Base-by-base conservation (phyloP, 2,329 filamentous ascomycete genomes). In the Coniochaeta ligniaria region DNA sequence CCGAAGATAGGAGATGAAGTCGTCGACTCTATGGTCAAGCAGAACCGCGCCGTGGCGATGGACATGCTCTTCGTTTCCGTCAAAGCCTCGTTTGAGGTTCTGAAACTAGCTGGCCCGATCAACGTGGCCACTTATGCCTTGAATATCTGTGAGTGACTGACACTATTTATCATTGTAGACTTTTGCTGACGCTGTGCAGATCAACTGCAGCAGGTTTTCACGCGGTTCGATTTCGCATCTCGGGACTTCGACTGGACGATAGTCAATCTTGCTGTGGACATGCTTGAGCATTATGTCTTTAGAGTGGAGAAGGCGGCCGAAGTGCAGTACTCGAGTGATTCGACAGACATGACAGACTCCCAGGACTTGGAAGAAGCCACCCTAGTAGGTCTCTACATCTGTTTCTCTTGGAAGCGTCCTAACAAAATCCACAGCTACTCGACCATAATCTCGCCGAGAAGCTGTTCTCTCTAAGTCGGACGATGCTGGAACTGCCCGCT, bases 121-220 rank as follows among this genome's bases (percentile, higher is more conserved):
- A 75, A 74, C 60, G 72, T 77, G 17, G 79, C 78, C 6, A 78
- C 78, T 1, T 80, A 80, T 61, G 79, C 76, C 16, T 66, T 85
- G 33, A 84, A 79, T 60, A 75, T 74, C 2, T 73, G 74, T 76
- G 66, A 61, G 72, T 68, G 22, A n/a, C 5, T 12, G 22, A 7
- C 11, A 3, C 45, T 28, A 7, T 3, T 12, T 33, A 7, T 36
- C 2, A 20, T 9, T 38, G 31, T 35, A 9, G 22, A 9, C 9
- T 33, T 45, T 47, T 58, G 36, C 61, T 69, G 57, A 71, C 38
- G 52, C 41, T 14, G 36, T 26, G 31, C 57, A 75, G 73, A 71
- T 38, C 83, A 83, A 66, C 68, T 86, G 28, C 77, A 81, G 57
- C 77, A 80, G 50, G 69, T 84, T 11, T 83, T 84, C 57, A 76